phyloP scores from a whole-genome alignment of 306 rosid genomes.

The Vachellia collinsii region DNA sequence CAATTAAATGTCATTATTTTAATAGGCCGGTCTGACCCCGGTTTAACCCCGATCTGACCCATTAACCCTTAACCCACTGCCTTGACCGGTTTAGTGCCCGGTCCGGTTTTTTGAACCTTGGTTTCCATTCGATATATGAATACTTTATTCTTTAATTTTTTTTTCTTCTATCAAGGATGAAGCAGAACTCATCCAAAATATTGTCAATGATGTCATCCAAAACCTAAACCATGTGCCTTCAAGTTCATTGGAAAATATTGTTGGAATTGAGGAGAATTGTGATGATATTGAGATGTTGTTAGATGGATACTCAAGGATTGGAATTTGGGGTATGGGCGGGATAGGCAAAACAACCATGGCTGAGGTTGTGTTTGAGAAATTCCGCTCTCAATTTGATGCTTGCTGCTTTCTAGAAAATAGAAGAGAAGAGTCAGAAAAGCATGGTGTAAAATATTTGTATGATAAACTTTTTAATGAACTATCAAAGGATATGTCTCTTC shows the following conservation, averaged over 20 bases:
- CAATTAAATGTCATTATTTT: too few relatives aligned
- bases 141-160: too few relatives aligned
- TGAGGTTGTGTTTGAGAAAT: not conserved
- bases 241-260: not conserved
- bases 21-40: too few relatives aligned
- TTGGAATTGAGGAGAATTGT: not conserved
- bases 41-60: too few relatives aligned
- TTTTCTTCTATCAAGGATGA: slow-evolving; percentile 7
- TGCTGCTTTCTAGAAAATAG: too few relatives aligned
- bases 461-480: too few relatives aligned
- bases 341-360: slow-evolving; percentile 36
- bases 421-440: too few relatives aligned
- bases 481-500: too few relatives aligned
- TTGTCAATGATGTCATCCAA: slow-evolving; percentile 1
- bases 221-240: not conserved
- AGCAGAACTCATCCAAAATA: not conserved
- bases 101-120: too few relatives aligned
- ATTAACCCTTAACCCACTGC: too few relatives aligned
- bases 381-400: not conserved
- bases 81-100: too few relatives aligned
- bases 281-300: not conserved
- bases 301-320: not conserved
- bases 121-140: not conserved
- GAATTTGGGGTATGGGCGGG: slow-evolving; percentile 41
- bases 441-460: too few relatives aligned